Percentiles rank a stretch among this genome's conserved stretches.
Conservation (phyloP, 169 alveolate genomes). For the Babesia divergens region DNA sequence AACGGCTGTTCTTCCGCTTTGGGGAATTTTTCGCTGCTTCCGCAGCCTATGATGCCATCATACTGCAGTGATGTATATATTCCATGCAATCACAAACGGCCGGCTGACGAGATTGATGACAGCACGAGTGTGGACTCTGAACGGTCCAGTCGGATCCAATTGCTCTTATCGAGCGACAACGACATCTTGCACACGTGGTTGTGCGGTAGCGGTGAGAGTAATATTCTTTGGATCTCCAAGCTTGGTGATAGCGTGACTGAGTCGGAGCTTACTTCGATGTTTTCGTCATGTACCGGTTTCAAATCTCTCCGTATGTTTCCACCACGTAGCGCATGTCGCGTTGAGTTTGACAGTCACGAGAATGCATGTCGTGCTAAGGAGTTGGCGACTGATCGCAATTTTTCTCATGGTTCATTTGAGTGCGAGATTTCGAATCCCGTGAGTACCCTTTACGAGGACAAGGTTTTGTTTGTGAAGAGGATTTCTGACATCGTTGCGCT, state of each 20-base stretch:
- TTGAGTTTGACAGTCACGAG: slow-evolving; percentile 65
- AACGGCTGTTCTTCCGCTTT: not conserved
- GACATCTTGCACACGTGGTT: slow-evolving; percentile 33
- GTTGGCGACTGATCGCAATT: slow-evolving; percentile 19
- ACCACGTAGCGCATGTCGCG: slow-evolving; percentile 29
- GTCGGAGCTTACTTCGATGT: not conserved
- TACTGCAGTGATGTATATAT: not conserved
- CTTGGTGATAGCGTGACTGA: not conserved
- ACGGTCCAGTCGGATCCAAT: slow-evolving; percentile 14
- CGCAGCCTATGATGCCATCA: slow-evolving; percentile 10
- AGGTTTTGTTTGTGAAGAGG: slow-evolving; percentile 63
- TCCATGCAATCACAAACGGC: slow-evolving; percentile 6
- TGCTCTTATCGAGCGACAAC: slow-evolving; percentile 19
- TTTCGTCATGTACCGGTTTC: slow-evolving; percentile 29
- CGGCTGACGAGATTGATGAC: slow-evolving; percentile 14
- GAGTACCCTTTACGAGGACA: slow-evolving; percentile 70
- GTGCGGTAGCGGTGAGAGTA: slow-evolving; percentile 19
- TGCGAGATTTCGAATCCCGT: slow-evolving; percentile 61
- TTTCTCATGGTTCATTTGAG: not conserved
- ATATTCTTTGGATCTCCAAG: slow-evolving; percentile 31
- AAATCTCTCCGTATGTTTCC: slow-evolving; percentile 24
- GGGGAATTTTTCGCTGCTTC: slow-evolving; percentile 13
- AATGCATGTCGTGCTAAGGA: slow-evolving; percentile 46
- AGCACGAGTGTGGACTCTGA: slow-evolving; percentile 14
- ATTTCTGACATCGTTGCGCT: slow-evolving; percentile 28